Conservation (phyloP, 495 filamentous ascomycete species). For the Filosporella fistucella region DNA sequence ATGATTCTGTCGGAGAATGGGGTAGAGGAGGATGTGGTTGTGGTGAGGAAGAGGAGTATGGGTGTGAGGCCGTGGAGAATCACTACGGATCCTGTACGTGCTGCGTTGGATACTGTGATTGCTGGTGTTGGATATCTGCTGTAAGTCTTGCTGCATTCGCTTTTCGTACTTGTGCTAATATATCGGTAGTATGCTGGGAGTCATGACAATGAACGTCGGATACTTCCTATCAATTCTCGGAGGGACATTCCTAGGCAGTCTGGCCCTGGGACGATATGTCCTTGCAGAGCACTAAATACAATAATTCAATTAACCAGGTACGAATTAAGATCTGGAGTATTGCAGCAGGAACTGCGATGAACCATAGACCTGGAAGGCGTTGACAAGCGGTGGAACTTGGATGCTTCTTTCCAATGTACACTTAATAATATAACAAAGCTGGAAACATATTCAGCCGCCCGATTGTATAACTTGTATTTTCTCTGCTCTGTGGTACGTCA, state of each 20-base stretch:
- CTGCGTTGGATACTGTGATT: slow-evolving; percentile 60
- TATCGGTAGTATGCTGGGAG: slow-evolving; percentile 79
- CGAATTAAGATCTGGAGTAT: no score
- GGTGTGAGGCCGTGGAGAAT: slow-evolving; percentile 67
- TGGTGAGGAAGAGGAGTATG: slow-evolving; percentile 50
- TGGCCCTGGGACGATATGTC: slow-evolving; percentile 68
- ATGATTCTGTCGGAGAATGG: slow-evolving; percentile 61
- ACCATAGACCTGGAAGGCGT: no score
- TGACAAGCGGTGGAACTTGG: no score
- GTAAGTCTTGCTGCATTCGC: slow-evolving; percentile 50
- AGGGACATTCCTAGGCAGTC: slow-evolving; percentile 79
- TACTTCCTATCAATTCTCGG: slow-evolving; percentile 86
- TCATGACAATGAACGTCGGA: slow-evolving; percentile 97
- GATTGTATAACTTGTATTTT: no score
- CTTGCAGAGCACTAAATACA: slow-evolving; percentile 20
- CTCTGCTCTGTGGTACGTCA: no score
- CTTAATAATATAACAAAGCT: no score
- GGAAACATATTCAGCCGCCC: no score
- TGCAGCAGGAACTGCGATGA: slow-evolving; percentile 6
- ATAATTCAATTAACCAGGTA: no score
- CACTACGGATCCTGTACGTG: slow-evolving; percentile 71
- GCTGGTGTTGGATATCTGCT: slow-evolving; percentile 80
- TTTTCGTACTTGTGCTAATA: slow-evolving; percentile 3
- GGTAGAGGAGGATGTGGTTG: slow-evolving; percentile 66
- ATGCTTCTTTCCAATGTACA: no score